Conservation (phyloP, 1,284 basidiomycete genomes). For the Ustilago lituana region DNA sequence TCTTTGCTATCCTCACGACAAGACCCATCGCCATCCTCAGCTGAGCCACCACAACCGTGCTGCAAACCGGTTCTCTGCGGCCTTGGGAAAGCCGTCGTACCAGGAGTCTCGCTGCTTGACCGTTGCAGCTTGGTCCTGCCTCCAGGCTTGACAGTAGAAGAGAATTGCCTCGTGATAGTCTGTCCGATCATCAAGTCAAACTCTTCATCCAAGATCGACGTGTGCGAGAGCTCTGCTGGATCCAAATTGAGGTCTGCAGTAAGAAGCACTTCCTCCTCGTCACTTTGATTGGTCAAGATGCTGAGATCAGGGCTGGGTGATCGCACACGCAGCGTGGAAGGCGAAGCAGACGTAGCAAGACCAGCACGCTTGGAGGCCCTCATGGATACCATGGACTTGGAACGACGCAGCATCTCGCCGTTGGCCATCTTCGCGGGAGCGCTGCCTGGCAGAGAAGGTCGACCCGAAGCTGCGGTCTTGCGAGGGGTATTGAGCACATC, state of each 20-base stretch:
- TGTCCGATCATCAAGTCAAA: constrained; percentile 37
- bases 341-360: not conserved
- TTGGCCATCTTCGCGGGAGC: not conserved
- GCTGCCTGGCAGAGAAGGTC: constrained; percentile 11
- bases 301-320: constrained; percentile 35
- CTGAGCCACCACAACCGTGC: not conserved
- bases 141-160: not conserved
- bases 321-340: constrained; percentile 8
- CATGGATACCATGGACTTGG: constrained; percentile 16
- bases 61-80: not conserved
- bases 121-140: not conserved
- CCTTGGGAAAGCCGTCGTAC: not conserved
- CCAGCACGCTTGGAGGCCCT: not conserved
- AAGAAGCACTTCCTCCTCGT: constrained; percentile 39
- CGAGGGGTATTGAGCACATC: not conserved
- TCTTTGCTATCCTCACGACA: constrained; percentile 9
- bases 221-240: constrained; percentile 4
- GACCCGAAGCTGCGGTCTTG: not conserved
- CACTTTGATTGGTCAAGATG: constrained; percentile 21
- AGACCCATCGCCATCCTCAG: not conserved
- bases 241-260: constrained; percentile 22
- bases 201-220: constrained; percentile 25
- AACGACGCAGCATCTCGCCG: not conserved
- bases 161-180: constrained; percentile 17
- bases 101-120: constrained; percentile 1